A percentile compares a stretch with the other conserved stretches of the same genome.
These are phyloP conservation scores for Fonsecaea pedrosoi DNA, from an alignment of 2,329 filamentous ascomycete genomes.

Conservation along the genomic window DNA sequence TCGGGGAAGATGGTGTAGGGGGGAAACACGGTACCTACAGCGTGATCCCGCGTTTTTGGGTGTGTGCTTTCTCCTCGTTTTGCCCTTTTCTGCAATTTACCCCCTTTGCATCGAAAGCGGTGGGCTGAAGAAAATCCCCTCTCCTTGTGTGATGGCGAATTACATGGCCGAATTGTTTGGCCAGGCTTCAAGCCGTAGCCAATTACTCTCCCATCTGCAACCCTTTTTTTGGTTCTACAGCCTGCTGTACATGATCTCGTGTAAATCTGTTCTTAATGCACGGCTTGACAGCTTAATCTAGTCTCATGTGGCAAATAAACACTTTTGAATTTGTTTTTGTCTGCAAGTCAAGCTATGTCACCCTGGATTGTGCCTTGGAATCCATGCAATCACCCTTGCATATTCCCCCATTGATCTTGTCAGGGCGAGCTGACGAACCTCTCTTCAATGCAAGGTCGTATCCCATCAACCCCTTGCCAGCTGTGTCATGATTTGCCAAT, in stretches of 20 bases:
- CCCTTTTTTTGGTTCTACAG: background rate
- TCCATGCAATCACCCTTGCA: background rate
- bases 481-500: background rate
- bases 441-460: background rate
- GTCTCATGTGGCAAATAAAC: background rate
- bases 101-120: background rate
- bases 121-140: background rate
- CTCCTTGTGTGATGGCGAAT: background rate
- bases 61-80: background rate
- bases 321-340: background rate
- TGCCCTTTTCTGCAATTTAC: background rate
- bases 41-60: background rate
- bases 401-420: background rate
- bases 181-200: background rate
- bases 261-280: background rate
- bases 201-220: background rate
- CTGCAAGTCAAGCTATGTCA: background rate
- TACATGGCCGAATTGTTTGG: background rate
- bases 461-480: background rate
- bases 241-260: background rate
- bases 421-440: background rate
- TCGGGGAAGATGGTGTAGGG: background rate
- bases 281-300: background rate
- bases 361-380: background rate
- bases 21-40: background rate